Conservation (phyloP, 2,329 filamentous ascomycete species). For the Scopulariopsis brevicaulis region DNA sequence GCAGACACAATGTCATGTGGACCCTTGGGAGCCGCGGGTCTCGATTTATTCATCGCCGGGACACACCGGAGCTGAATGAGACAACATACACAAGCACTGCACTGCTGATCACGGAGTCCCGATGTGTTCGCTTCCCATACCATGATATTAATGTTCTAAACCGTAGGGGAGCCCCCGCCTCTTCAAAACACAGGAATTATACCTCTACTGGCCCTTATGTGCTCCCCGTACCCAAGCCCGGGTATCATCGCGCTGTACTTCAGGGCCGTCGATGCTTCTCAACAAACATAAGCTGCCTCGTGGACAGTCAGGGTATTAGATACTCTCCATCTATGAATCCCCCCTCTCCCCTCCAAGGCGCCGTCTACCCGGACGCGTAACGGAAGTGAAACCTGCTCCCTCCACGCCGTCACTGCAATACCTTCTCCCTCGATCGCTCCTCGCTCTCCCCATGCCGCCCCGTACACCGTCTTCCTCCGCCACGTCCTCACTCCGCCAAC, state of each 20-base stretch:
- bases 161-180: too few species aligned
- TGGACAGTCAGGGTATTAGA: neutral
- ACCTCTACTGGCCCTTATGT: neutral
- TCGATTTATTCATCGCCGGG: too few species aligned
- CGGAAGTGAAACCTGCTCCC: neutral
- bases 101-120: too few species aligned
- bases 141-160: too few species aligned
- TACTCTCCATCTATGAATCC: neutral
- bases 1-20: too few species aligned
- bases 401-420: neutral
- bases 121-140: too few species aligned
- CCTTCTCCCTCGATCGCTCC: neutral
- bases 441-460: neutral
- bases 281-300: neutral
- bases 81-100: too few species aligned
- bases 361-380: neutral
- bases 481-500: constrained; percentile 50
- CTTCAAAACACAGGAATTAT: neutral
- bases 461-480: neutral
- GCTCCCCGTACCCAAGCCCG: neutral
- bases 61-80: too few species aligned
- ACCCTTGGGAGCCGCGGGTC: too few species aligned
- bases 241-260: neutral
- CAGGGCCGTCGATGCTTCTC: neutral
- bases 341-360: neutral